These are phyloP conservation scores for Ophiognomonia clavigignenti-juglandacearum DNA, from an alignment of 2,329 filamentous ascomycete genomes.

Conservation along the genomic window DNA sequence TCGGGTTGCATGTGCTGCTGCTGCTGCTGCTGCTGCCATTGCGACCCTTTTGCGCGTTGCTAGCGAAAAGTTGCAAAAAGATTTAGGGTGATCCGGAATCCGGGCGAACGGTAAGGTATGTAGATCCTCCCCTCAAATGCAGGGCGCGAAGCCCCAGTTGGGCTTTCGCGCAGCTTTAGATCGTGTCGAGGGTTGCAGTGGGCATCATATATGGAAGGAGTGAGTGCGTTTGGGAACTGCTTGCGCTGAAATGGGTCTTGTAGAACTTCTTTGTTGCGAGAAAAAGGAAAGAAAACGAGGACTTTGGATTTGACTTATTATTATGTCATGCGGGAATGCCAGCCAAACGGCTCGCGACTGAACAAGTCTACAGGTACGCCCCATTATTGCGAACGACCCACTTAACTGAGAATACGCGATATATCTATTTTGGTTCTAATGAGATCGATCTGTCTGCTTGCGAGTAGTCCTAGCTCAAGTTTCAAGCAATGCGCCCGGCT, in stretches of 20 bases:
- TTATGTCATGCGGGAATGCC: slow-evolving; percentile 15
- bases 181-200: neutral
- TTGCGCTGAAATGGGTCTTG: neutral
- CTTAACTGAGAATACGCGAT: too few species aligned
- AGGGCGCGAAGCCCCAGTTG: slow-evolving; percentile 10
- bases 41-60: too few species aligned
- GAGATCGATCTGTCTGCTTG: too few species aligned
- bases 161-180: slow-evolving; percentile 11
- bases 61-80: too few species aligned
- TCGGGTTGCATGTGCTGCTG: slow-evolving; percentile 16
- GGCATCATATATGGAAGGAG: slow-evolving; percentile 4
- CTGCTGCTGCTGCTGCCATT: slow-evolving; percentile 12
- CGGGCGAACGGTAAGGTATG: too few species aligned
- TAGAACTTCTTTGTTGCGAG: neutral
- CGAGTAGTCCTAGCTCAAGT: too few species aligned
- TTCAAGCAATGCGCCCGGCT: too few species aligned
- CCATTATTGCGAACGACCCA: too few species aligned
- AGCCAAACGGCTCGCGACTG: slow-evolving; percentile 11
- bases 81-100: too few species aligned
- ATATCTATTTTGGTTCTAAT: too few species aligned
- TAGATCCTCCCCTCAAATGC: too few species aligned
- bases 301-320: slow-evolving; percentile 1
- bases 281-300: neutral
- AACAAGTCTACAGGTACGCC: too few species aligned
- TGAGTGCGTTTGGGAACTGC: neutral